These are phyloP conservation scores for Starmerella roubikii DNA, from an alignment of 805 yeast species.

Conservation along the genomic window DNA sequence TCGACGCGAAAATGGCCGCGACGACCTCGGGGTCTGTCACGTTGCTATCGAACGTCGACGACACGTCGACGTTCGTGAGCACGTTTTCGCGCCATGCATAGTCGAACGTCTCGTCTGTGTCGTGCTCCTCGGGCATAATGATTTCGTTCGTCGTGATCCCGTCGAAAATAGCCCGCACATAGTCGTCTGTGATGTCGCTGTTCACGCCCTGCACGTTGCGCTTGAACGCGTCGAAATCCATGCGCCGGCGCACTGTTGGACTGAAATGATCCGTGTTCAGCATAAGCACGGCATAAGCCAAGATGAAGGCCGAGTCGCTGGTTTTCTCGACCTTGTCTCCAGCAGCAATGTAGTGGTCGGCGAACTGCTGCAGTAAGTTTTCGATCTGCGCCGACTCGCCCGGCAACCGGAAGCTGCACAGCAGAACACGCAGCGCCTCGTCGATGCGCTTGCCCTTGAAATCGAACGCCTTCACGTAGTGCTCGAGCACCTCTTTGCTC, in stretches of 20 bases:
- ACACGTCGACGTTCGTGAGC: constrained; percentile 14
- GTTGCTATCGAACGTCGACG: constrained; percentile 18
- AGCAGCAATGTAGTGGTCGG: constrained; percentile 54
- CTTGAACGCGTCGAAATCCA: constrained; percentile 74
- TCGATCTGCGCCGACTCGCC: constrained; percentile 98
- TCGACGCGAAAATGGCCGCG: constrained; percentile 49
- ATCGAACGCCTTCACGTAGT: constrained; percentile 59
- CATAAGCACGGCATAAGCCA: constrained; percentile 86
- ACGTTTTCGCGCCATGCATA: constrained; percentile 38
- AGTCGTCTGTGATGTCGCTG: constrained; percentile 76
- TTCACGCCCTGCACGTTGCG: constrained; percentile 70
- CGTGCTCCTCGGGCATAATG: constrained; percentile 96
- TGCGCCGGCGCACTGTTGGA: constrained; percentile 82
- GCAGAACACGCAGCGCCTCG: constrained; percentile 72
- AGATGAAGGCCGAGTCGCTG: constrained; percentile 73
- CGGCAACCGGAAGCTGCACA: constrained; percentile 78
- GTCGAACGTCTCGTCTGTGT: constrained; percentile 84
- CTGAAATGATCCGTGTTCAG: constrained; percentile 87
- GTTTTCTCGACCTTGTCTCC: constrained; percentile 40
- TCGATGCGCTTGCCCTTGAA: constrained; percentile 73
- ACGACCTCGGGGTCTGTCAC: constrained; percentile 39
- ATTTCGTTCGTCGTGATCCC: constrained; percentile 79
- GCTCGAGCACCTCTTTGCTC: constrained; percentile 43
- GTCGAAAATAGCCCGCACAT: constrained; percentile 61
- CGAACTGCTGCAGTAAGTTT: constrained; percentile 75